Evolutionary conservation across 768 basidiomycete genomes (phyloP).

Genomic region (Leucocoprinus birnbaumii): DNA sequence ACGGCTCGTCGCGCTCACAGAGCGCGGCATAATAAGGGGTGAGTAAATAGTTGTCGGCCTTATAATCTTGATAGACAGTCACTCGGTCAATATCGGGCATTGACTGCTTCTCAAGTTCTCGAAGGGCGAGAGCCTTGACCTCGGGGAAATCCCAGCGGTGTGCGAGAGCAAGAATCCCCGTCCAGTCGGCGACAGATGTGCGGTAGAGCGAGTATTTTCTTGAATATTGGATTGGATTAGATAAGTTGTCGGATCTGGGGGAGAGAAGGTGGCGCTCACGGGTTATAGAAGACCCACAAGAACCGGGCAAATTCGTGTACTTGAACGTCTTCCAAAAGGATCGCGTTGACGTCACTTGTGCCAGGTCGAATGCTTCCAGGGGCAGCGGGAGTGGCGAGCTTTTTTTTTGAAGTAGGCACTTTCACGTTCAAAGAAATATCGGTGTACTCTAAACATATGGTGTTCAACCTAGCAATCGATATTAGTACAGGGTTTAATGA

Average conservation of each 20-base stretch:
- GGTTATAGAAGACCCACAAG: slow-evolving; percentile 58
- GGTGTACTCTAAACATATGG: slow-evolving; percentile 52
- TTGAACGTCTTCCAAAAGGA: slow-evolving; percentile 35
- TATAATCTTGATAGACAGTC: not conserved
- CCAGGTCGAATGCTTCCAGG: slow-evolving; percentile 31
- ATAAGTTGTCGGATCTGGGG: too few species aligned
- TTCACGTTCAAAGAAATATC: slow-evolving; percentile 61
- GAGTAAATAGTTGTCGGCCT: slow-evolving; percentile 31
- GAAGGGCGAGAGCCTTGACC: slow-evolving; percentile 53
- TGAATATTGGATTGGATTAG: too few species aligned
- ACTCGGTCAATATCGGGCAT: not conserved
- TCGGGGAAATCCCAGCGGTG: slow-evolving; percentile 55
- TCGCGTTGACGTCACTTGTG: slow-evolving; percentile 35
- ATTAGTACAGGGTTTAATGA: not conserved
- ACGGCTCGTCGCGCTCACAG: slow-evolving; percentile 47
- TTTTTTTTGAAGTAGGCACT: slow-evolving; percentile 43
- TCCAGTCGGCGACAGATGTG: slow-evolving; percentile 34
- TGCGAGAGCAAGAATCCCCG: slow-evolving; percentile 51
- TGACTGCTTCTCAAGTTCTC: slow-evolving; percentile 14
- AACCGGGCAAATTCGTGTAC: slow-evolving; percentile 41
- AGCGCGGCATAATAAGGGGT: slow-evolving; percentile 50
- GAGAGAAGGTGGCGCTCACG: too few species aligned
- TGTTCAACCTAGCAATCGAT: slow-evolving; percentile 46
- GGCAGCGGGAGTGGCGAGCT: slow-evolving; percentile 27
- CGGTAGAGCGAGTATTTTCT: slow-evolving; percentile 58